A percentile compares a stretch with the other conserved stretches of the same genome.
phyloP scores from a whole-genome alignment of 2,329 filamentous ascomycete genomes.

The Aureobasidium sp. region DNA sequence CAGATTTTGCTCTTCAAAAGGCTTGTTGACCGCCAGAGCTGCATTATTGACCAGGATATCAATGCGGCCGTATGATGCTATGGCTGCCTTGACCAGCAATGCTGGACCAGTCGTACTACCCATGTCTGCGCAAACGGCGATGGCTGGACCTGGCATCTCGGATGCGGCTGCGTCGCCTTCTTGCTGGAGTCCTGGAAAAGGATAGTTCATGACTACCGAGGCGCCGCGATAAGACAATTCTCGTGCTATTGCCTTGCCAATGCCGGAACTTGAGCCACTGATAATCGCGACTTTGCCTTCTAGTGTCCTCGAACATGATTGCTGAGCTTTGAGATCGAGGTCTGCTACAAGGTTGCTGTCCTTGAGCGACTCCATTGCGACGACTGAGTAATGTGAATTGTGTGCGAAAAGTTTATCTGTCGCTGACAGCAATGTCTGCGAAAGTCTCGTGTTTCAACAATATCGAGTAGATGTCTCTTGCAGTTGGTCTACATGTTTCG shows the following conservation, averaged over 20 bases:
- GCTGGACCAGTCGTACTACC: conserved; percentile 33
- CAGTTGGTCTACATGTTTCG: no score
- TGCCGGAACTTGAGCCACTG: conserved; percentile 37
- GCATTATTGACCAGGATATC: conserved; percentile 37
- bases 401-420: background rate
- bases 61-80: conserved; percentile 31
- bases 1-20: conserved; percentile 34
- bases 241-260: conserved; percentile 40
- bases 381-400: no score
- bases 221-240: conserved; percentile 43
- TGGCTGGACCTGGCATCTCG: conserved; percentile 26
- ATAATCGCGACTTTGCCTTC: conserved; percentile 17
- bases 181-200: conserved; percentile 26
- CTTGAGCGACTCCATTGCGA: conserved; percentile 6
- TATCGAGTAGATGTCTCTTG: no score
- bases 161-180: conserved; percentile 29
- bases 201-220: conserved; percentile 45
- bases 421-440: no score
- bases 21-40: conserved; percentile 33
- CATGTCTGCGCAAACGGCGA: conserved; percentile 40
- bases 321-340: background rate
- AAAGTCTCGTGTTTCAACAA: no score
- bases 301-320: conserved; percentile 13
- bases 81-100: conserved; percentile 31
- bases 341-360: background rate